phyloP scores from a whole-genome alignment of 2,329 filamentous ascomycete species.

The Tolypocladium ophioglossoides region DNA sequence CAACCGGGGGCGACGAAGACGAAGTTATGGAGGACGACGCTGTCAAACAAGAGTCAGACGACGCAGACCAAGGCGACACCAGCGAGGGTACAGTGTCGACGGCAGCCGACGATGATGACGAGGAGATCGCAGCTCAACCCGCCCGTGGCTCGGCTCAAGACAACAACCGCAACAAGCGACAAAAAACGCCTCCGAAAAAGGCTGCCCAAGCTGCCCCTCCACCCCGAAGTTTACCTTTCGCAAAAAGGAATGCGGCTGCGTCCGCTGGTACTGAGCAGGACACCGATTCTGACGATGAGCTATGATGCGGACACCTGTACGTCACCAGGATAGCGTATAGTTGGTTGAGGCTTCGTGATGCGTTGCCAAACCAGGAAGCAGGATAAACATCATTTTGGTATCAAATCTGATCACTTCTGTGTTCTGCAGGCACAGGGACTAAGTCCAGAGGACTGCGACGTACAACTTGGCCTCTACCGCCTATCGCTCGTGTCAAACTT shows the following conservation, averaged over 20 bases:
- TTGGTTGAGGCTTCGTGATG: neutral
- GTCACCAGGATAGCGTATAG: neutral
- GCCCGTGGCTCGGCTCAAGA: neutral
- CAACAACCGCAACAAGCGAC: slow-evolving; percentile 1
- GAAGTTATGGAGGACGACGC: slow-evolving; percentile 40
- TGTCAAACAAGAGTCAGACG: slow-evolving; percentile 21
- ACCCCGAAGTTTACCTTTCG: slow-evolving; percentile 34
- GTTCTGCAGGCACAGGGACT: neutral
- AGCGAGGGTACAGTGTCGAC: slow-evolving; percentile 30
- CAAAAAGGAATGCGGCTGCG: slow-evolving; percentile 21
- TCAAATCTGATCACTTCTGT: neutral
- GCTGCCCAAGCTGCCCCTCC: slow-evolving; percentile 21
- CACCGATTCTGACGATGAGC: slow-evolving; percentile 46
- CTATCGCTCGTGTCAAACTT: slow-evolving; percentile 42
- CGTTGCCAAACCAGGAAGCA: neutral
- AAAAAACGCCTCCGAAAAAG: slow-evolving; percentile 10
- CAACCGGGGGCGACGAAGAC: slow-evolving; percentile 31
- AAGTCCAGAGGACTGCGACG: neutral
- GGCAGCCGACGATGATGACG: slow-evolving; percentile 30
- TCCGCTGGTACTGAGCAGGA: slow-evolving; percentile 26
- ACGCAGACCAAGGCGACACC: slow-evolving; percentile 28
- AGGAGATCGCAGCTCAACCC: slow-evolving; percentile 8
- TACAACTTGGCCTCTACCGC: slow-evolving; percentile 9
- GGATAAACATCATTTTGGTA: neutral
- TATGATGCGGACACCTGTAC: slow-evolving; percentile 19